Base-by-base conservation (phyloP, 1,139 yeast species). In the Debaryomyces fabryi region DNA sequence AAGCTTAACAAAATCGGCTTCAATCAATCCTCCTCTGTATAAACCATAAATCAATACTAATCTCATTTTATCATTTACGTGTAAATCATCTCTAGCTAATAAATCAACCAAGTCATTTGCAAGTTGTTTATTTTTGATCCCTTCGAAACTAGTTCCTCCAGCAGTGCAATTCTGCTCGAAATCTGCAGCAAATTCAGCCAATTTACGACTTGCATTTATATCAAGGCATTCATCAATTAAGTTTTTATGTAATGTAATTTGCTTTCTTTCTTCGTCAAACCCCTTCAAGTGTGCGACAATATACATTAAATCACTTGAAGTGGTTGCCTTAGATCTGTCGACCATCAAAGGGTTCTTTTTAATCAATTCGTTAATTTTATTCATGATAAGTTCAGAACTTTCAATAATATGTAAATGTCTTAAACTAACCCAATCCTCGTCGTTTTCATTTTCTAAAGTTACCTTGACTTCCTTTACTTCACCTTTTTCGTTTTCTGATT, bases 1-100 rank as follows among this genome's bases (percentile, higher is more conserved):
- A 39, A 93, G 68, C 60, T 93, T 91, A 45, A 72, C 69, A 55
- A 87, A 82, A 69, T 93, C 99, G 7, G 76, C 65, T 56, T 85
- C 86, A 15, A 89, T 76, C 25, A 93, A 72, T 0, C 99, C 99
- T 4, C 95, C 93, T 55, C 98, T 77, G 65, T 85, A 88, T 35
- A 91, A 67, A 1, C 92, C 87, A 65, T 93, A 93, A 4, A 88
- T 71, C 27, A 89, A 72, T n/a, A 93, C 79, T 39, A 88, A 73
- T 52, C 99, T 79, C 54, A 90, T 74, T 61, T 89, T 89, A 58
- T 90, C 95, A 42, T 79, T 76, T 20, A 76, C 72, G 23, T 71
- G 74, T 45, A 83, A 71, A 45, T 74, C 76, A 46, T 77, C 72
- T 54, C 85, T 68, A 20, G 82, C 81, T 36, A 92, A 70, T 33